Base-by-base conservation (phyloP, 1,139 yeast species). In the Pneumocystis oryctolagi region DNA sequence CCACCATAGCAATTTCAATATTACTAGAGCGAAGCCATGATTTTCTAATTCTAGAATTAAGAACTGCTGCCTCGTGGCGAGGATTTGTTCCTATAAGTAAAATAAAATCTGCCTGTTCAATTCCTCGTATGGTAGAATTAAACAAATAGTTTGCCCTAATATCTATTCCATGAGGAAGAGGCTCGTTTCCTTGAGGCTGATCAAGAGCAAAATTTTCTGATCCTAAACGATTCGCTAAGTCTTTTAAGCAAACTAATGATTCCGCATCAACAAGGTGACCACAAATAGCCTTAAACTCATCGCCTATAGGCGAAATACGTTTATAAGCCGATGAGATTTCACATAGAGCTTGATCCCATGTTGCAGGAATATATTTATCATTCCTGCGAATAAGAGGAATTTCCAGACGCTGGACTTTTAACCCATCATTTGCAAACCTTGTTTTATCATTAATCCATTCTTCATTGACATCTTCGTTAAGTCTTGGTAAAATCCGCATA, bases 401-500 rank as follows among this genome's bases (percentile, higher is more conserved):
- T 58, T 95, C 87, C 71, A 88, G 80, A 73, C 96, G 82, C 78
- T 88, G 96, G 65, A 89, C 85, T 76, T 84, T 85, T 71, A 88
- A 81, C 60, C 94, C 96, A 73, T 88, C 96, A 70, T 84, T 84
- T 59, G 95, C 90, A 71, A 85, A 88, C 72, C 96, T 81, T 35
- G 95, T 80, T 77, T 88, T 87, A 77, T 88, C 96, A 62, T 89
- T 83, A 71, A 88, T 85, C 96, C 96, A 88, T 76, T 88, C 96
- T 76, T 88, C 95, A 73, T 88, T 88, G 70, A 88, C 80, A 68
- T 87, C 94, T 71, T 88, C 96, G 73, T 88, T 87, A 69, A 87
- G 79, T 74, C 95, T 81, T 67, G 96, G 96, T 70, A 88, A 78
- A 56, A 87, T 88, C 74, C 96, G 82, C 89, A 88, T 84, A 62